Evolutionary conservation across 2,329 filamentous ascomycete genomes (phyloP).

Genomic region (Hymenoscyphus scutula): DNA sequence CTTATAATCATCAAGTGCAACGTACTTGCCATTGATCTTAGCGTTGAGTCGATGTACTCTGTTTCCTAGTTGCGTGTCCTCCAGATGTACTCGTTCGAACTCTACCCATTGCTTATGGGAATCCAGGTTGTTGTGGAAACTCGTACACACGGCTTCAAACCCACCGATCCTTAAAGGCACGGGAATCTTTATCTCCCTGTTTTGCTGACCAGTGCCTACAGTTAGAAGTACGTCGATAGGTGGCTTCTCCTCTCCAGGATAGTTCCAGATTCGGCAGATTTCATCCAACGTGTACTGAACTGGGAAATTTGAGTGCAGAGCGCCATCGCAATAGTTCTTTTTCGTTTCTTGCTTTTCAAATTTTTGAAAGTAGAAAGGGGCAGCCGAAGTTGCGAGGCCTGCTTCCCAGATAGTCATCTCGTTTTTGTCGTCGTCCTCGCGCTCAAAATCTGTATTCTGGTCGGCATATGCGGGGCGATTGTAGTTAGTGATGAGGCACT

Average conservation of each 20-base stretch:
- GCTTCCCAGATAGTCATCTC: slow-evolving; percentile 29
- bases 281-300: slow-evolving; percentile 14
- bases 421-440: slow-evolving; percentile 20
- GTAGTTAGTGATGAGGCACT: slow-evolving; percentile 17
- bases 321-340: slow-evolving; percentile 15
- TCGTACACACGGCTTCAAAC: slow-evolving; percentile 14
- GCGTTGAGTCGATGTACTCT: slow-evolving; percentile 13
- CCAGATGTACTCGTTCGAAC: slow-evolving; percentile 3
- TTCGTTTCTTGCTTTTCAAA: slow-evolving; percentile 23
- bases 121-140: slow-evolving; percentile 16
- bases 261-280: slow-evolving; percentile 12
- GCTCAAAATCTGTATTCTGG: slow-evolving; percentile 18
- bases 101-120: slow-evolving; percentile 11
- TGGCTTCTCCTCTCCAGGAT: slow-evolving; percentile 11
- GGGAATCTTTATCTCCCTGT: slow-evolving; percentile 12
- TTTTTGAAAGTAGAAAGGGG: slow-evolving; percentile 25
- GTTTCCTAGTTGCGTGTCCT: slow-evolving; percentile 1
- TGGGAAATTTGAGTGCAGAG: slow-evolving; percentile 16
- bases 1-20: slow-evolving; percentile 16
- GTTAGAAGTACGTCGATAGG: slow-evolving; percentile 13
- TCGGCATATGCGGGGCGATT: slow-evolving; percentile 13
- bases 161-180: slow-evolving; percentile 15
- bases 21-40: slow-evolving; percentile 11
- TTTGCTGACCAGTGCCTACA: slow-evolving; percentile 15
- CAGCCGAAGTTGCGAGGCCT: slow-evolving; percentile 25